Base-by-base conservation (phyloP, 2,329 filamentous ascomycete genomes). In the Simplicillium aogashimaense region DNA sequence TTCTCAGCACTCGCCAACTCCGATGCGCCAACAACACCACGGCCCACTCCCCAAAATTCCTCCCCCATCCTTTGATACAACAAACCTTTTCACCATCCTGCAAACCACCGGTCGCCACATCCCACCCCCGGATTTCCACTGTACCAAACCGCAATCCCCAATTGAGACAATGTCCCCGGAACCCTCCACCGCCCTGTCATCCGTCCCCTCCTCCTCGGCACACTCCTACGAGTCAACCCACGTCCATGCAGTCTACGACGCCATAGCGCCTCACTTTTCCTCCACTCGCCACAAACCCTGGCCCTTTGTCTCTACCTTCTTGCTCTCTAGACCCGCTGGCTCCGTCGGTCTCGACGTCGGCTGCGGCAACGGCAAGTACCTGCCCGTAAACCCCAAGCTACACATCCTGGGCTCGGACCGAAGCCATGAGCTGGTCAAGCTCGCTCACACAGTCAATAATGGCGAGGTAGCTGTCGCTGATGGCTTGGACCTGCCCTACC, bases 321-420 rank as follows among this genome's bases (percentile, higher is more conserved):
- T 97, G 29, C 65, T 69, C 37, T 65, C 67, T 28, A 74, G 84
- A 36, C 57, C 70, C 0, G 64, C 78, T 11, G 90, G 89, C 18
- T 75, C 85, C 37, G 64, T 97, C 41, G 92, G 92, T 9, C 71
- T 95, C 28, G 92, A 98, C 61, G 72, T 97, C 42, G 92, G 92
- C 45, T 97, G 92, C 63, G 92, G 92, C 44, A 98, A 98, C 65
- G 92, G 92, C 50, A 97, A 97, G 69, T 95, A 97, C 59, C 69
- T 97, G 45, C 68, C 74, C 44, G 83, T 94, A 42, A 94, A 94
- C 62, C 72, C 70, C 16, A 64, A 76, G 51, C 65, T 95, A 37
- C 88, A 85, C 64, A 82, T 95, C 40, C 59, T 97, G 43, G 90
- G 80, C 42, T 90, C 83, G 41, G 92, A 97, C 66, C 77, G 87